Evolutionary conservation across 2,329 filamentous ascomycete genomes (phyloP).

Genomic region (Bertia moriformis): DNA sequence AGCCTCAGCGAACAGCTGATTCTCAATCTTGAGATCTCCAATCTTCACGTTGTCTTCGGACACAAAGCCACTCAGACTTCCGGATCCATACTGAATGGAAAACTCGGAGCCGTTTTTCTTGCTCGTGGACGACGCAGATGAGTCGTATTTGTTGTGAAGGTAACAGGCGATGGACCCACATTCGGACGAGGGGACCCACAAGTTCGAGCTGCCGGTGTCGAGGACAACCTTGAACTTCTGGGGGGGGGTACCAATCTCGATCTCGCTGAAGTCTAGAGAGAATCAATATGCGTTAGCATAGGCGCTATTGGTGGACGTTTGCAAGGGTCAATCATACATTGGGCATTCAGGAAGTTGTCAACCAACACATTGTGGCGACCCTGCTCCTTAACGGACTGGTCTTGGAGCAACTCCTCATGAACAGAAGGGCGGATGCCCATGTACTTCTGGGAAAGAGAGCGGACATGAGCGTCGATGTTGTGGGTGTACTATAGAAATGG

Average conservation of each 20-base stretch:
- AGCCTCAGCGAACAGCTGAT: conserved; percentile 91
- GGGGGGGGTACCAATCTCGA: conserved; percentile 77
- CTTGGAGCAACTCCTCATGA: conserved; percentile 67
- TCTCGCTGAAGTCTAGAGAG: conserved; percentile 79
- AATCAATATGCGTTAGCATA: conserved; percentile 3
- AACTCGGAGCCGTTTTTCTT: conserved; percentile 88
- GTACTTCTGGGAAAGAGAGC: conserved; percentile 87
- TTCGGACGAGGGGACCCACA: conserved; percentile 86
- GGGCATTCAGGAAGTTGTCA: conserved; percentile 95
- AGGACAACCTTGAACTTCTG: conserved; percentile 97
- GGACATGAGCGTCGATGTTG: conserved; percentile 68
- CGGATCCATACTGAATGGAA: conserved; percentile 89
- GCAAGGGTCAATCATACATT: too few species aligned
- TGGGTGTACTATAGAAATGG: conserved; percentile 45
- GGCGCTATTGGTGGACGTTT: too few species aligned
- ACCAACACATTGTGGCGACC: conserved; percentile 71
- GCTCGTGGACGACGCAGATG: conserved; percentile 73
- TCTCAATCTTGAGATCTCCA: conserved; percentile 74
- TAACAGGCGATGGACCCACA: conserved; percentile 97
- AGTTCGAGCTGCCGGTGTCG: conserved; percentile 95
- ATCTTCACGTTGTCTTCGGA: conserved; percentile 78
- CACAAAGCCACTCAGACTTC: conserved; percentile 82
- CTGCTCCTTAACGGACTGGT: conserved; percentile 50
- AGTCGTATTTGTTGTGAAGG: conserved; percentile 93
- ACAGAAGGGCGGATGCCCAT: conserved; percentile 63